These are phyloP conservation scores for Halteria grandinella DNA, from an alignment of 73 alveolate species.

Conservation along the genomic window DNA sequence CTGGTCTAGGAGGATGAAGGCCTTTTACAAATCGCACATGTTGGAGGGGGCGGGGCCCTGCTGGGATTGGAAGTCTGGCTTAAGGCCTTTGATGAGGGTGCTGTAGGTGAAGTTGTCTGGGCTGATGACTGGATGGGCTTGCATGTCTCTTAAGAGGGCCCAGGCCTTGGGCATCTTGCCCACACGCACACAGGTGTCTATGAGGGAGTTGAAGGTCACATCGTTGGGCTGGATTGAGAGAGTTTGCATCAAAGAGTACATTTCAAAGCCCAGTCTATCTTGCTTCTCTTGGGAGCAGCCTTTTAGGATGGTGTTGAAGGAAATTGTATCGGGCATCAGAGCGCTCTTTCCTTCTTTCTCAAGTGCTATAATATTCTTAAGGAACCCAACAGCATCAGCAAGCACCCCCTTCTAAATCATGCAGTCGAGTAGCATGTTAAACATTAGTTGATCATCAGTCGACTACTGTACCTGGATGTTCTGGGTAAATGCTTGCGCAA, in stretches of 20 bases:
- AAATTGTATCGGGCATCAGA: conserved; percentile 89
- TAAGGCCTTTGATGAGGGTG: conserved; percentile 76
- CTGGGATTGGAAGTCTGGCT: conserved; percentile 45
- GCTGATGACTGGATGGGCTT: conserved; percentile 29
- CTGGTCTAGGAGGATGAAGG: conserved; percentile 80
- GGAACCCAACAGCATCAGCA: conserved; percentile 75
- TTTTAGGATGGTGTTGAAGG: conserved; percentile 92
- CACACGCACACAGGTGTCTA: conserved; percentile 67
- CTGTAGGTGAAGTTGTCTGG: conserved; percentile 71
- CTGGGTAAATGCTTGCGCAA: no score
- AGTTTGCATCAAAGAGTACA: conserved; percentile 79
- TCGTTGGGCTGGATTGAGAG: conserved; percentile 72
- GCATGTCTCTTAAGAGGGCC: conserved; percentile 64
- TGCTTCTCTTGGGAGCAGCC: conserved; percentile 90
- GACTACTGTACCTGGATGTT: conserved; percentile 10
- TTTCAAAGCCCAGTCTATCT: conserved; percentile 78
- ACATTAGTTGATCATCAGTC: conserved; percentile 47
- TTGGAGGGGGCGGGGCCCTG: conserved; percentile 19
- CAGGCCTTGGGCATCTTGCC: conserved; percentile 61
- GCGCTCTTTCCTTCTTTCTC: no score
- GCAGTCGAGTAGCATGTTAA: conserved; percentile 63
- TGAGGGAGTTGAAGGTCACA: conserved; percentile 60
- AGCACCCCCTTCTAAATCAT: conserved; percentile 73
- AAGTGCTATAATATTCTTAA: conserved; percentile 57
- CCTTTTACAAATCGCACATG: conserved; percentile 68